A percentile compares a stretch with the other conserved stretches of the same genome.
Evolutionary conservation across 2,329 filamentous ascomycete species (phyloP).

Genomic region (Periconia digitata): DNA sequence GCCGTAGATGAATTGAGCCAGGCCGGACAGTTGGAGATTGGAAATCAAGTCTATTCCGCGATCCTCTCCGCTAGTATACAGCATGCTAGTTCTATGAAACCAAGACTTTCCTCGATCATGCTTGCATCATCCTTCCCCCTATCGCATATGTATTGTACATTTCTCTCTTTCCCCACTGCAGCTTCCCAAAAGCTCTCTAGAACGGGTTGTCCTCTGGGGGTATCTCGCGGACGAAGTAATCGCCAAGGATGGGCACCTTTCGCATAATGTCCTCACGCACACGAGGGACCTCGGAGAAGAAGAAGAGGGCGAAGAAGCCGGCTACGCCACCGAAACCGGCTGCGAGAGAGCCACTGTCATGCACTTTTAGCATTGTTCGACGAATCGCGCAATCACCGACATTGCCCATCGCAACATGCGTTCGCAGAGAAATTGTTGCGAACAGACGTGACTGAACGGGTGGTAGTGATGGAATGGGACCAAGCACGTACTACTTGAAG

Average conservation of each 20-base stretch:
- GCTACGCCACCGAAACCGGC: slow-evolving; percentile 59
- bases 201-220: slow-evolving; percentile 66
- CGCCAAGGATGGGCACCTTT: slow-evolving; percentile 60
- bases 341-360: slow-evolving; percentile 45
- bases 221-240: slow-evolving; percentile 59
- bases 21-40: too few relatives aligned
- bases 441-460: neutral
- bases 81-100: slow-evolving; percentile 18
- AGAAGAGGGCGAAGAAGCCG: slow-evolving; percentile 63
- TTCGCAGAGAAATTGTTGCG: neutral
- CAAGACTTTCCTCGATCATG: slow-evolving; percentile 5
- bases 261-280: slow-evolving; percentile 64
- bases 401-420: too few relatives aligned
- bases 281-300: slow-evolving; percentile 65
- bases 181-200: slow-evolving; percentile 25
- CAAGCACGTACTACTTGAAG: slow-evolving; percentile 50
- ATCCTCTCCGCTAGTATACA: slow-evolving; percentile 30
- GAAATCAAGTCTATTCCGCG: slow-evolving; percentile 35
- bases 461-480: neutral
- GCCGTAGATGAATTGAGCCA: too few relatives aligned
- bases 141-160: slow-evolving; percentile 24
- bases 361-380: neutral
- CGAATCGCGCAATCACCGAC: too few relatives aligned
- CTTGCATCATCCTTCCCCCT: slow-evolving; percentile 2
- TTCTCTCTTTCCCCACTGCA: too few relatives aligned